Conservation (phyloP, 2,329 filamentous ascomycete species). For the Iodosphaeria phyllophila region DNA sequence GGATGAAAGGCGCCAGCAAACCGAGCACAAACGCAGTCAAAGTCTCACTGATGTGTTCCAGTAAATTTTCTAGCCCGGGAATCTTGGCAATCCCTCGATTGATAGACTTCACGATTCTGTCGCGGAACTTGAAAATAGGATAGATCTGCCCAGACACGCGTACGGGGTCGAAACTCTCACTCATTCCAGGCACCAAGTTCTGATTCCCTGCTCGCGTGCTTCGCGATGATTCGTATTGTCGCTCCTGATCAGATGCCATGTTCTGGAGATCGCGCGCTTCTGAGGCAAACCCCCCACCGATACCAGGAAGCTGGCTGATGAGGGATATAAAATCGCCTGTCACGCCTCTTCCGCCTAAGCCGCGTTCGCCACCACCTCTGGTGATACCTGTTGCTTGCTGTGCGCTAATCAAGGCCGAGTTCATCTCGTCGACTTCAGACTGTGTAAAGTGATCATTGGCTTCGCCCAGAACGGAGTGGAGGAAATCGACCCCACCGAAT, state of each 20-base stretch:
- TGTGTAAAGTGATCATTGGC: slow-evolving; percentile 73
- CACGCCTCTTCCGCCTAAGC: slow-evolving; percentile 21
- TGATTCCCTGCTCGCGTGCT: slow-evolving; percentile 19
- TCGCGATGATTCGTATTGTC: slow-evolving; percentile 17
- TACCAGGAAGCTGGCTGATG: slow-evolving; percentile 55
- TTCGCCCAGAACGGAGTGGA: slow-evolving; percentile 62
- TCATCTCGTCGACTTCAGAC: slow-evolving; percentile 67
- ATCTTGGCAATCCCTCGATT: slow-evolving; percentile 77
- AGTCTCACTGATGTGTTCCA: slow-evolving; percentile 87
- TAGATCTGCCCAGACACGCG: slow-evolving; percentile 72
- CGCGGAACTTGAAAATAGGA: slow-evolving; percentile 82
- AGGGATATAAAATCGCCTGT: slow-evolving; percentile 48
- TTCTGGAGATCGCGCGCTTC: slow-evolving; percentile 48
- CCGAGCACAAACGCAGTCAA: slow-evolving; percentile 84
- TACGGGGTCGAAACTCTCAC: slow-evolving; percentile 56
- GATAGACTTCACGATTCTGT: slow-evolving; percentile 81
- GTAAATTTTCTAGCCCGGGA: slow-evolving; percentile 72
- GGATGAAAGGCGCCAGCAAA: slow-evolving; percentile 76
- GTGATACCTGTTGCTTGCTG: slow-evolving; percentile 24
- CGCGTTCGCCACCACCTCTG: slow-evolving; percentile 17
- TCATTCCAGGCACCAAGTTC: slow-evolving; percentile 56
- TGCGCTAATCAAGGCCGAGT: slow-evolving; percentile 54
- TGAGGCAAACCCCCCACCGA: slow-evolving; percentile 44
- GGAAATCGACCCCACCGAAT: slow-evolving; percentile 69
- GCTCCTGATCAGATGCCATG: slow-evolving; percentile 43